Evolutionary conservation across 2,329 filamentous ascomycete species (phyloP), one percentile per base, ranked within the genome.

Genomic region (Anthostomella pinea): DNA sequence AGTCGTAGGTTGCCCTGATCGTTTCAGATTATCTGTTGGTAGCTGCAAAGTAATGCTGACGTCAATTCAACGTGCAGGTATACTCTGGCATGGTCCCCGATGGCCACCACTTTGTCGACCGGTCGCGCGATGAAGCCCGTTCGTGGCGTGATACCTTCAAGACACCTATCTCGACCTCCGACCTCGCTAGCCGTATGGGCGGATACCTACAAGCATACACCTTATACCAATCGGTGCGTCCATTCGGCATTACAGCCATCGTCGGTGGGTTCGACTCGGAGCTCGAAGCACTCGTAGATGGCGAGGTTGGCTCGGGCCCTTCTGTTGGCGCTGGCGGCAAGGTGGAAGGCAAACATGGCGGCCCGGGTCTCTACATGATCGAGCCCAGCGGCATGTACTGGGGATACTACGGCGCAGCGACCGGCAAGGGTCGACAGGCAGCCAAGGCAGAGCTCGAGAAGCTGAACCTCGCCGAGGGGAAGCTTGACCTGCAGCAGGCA

Each of bases 381-480:
- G 93, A 98, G 73, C 93, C 93, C 26, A 95, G 89, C 58, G 93
- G 93, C 38, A 70, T 91, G 52, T 97, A 95, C 75, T 98, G 93
- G 93, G 93, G 93, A 42, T 98, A 98, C 76, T 96, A 96, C 65
- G 93, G 93, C 54, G 93, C 93, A 24, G 93, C 93, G 32, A 96
- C 93, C 10, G 93, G 93, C 59, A 98, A 98, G 70, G 93, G 93
- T 46, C 79, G 93, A 54, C 93, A 98, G 71, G 85, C 90, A 35
- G 93, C 93, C 59, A 98, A 98, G 76, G 89, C 91, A 7, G 93
- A 98, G 73, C 79, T 98, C 44, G 93, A 98, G 78, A 98, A 98
- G 77, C 77, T 98, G 41, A 88, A 97, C 64, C 79, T 98, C 40
- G 74, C 81, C 35, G 83, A 82, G 8, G 85, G 81, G 37, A 83